These are phyloP conservation scores for Ganoderma leucocontextum DNA, from an alignment of 1,284 basidiomycete species.

Conservation along the genomic window DNA sequence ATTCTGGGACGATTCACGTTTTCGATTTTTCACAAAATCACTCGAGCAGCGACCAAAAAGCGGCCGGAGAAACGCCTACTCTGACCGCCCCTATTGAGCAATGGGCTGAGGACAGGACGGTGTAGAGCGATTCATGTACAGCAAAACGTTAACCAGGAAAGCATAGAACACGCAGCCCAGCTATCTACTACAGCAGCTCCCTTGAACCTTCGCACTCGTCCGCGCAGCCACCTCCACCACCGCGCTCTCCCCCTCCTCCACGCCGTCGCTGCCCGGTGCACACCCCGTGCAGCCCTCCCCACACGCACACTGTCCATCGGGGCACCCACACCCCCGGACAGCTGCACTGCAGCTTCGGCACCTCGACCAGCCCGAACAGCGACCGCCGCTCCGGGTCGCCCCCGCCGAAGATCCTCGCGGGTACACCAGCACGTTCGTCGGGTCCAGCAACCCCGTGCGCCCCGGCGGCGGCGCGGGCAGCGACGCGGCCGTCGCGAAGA, in stretches of 20 bases:
- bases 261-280: conserved; percentile 40
- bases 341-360: conserved; percentile 70
- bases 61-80: too few species aligned
- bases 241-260: not conserved
- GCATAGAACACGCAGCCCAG: not conserved
- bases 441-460: conserved; percentile 52
- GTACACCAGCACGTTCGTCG: conserved; percentile 58
- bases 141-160: not conserved
- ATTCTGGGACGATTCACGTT: too few species aligned
- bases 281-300: conserved; percentile 60
- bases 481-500: conserved; percentile 68
- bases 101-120: not conserved
- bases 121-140: not conserved
- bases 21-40: too few species aligned
- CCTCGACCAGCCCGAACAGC: conserved; percentile 54
- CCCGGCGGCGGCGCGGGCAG: conserved; percentile 60
- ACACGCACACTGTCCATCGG: conserved; percentile 59
- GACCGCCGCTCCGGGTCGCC: conserved; percentile 25
- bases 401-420: conserved; percentile 45
- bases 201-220: not conserved
- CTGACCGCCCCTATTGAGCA: not conserved
- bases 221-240: not conserved
- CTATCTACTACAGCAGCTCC: not conserved
- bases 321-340: conserved; percentile 61
- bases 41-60: too few species aligned